These are phyloP conservation scores for Dothidotthia symphoricarpi DNA, from an alignment of 2,329 filamentous ascomycete genomes.

Conservation along the genomic window DNA sequence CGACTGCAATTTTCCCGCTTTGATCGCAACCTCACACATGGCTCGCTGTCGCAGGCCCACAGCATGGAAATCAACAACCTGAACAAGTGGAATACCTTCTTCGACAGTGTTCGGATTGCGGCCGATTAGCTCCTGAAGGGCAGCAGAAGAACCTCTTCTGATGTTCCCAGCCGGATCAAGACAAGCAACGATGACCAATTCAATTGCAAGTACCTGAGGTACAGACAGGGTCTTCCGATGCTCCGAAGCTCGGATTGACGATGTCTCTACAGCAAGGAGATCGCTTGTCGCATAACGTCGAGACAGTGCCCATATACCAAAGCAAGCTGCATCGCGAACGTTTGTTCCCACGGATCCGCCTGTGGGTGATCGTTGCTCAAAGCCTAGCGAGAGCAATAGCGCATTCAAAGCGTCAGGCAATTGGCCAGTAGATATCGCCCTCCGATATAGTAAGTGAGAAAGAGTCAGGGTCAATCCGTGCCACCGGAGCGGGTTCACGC, in stretches of 20 bases:
- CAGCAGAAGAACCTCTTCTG: slow-evolving; percentile 84
- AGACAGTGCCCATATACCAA: slow-evolving; percentile 90
- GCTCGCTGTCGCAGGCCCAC: slow-evolving; percentile 85
- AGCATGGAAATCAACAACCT: slow-evolving; percentile 87
- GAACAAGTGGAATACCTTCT: slow-evolving; percentile 81
- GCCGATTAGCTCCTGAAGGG: slow-evolving; percentile 89
- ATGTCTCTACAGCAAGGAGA: slow-evolving; percentile 60
- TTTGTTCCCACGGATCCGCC: slow-evolving; percentile 85
- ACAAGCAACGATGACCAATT: slow-evolving; percentile 77
- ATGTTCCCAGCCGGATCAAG: slow-evolving; percentile 93
- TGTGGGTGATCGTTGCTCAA: slow-evolving; percentile 82
- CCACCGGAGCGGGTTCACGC: slow-evolving; percentile 82
- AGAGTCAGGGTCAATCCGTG: slow-evolving; percentile 88
- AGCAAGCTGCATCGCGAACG: slow-evolving; percentile 92
- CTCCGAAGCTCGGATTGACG: slow-evolving; percentile 45
- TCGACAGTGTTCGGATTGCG: slow-evolving; percentile 82
- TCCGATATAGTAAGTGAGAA: slow-evolving; percentile 80
- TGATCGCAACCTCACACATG: slow-evolving; percentile 71
- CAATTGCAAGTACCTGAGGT: slow-evolving; percentile 74
- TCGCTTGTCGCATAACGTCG: slow-evolving; percentile 81
- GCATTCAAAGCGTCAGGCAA: slow-evolving; percentile 73
- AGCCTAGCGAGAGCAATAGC: slow-evolving; percentile 75
- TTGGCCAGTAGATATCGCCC: slow-evolving; percentile 69
- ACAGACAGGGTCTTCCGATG: slow-evolving; percentile 49
- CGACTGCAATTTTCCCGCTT: slow-evolving; percentile 63